Conservation (phyloP, 2,329 filamentous ascomycete species). For the Aspergillus novofumigatus region DNA sequence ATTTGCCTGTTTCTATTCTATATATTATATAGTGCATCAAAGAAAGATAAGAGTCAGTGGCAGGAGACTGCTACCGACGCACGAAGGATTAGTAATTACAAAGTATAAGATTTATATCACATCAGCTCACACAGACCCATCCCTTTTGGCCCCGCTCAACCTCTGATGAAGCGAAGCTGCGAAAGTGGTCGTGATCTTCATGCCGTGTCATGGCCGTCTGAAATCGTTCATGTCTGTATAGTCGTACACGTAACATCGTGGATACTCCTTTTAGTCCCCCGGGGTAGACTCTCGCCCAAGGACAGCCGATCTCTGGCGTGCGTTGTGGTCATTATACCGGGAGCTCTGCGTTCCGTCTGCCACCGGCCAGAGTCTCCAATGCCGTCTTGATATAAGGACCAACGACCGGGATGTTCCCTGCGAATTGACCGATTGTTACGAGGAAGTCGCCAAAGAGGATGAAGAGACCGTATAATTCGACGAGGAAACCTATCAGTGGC, state of each 20-base stretch:
- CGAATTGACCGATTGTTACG: constrained; percentile 84
- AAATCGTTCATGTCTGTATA: not conserved
- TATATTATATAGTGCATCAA: not conserved
- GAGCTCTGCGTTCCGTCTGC: constrained; percentile 69
- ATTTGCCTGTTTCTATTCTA: not conserved
- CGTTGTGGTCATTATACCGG: constrained; percentile 23
- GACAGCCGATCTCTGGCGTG: not conserved
- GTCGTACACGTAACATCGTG: constrained; percentile 7
- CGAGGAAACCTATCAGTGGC: constrained; percentile 83
- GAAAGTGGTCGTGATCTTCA: not conserved
- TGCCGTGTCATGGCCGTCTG: not conserved
- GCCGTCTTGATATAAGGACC: constrained; percentile 77
- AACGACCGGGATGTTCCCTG: constrained; percentile 75
- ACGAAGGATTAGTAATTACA: constrained; percentile 7
- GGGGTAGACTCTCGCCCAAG: not conserved
- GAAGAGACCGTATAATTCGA: constrained; percentile 90
- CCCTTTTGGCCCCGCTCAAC: not conserved
- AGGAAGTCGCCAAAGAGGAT: constrained; percentile 95
- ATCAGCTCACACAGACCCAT: not conserved
- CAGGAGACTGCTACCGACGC: not conserved
- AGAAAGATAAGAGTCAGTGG: not conserved
- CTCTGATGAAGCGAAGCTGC: not conserved
- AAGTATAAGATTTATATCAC: constrained; percentile 4
- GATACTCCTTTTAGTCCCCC: not conserved
- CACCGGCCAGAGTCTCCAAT: constrained; percentile 67